Base-by-base conservation (phyloP, 2,329 filamentous ascomycete genomes). In the Diaporthe destruens region DNA sequence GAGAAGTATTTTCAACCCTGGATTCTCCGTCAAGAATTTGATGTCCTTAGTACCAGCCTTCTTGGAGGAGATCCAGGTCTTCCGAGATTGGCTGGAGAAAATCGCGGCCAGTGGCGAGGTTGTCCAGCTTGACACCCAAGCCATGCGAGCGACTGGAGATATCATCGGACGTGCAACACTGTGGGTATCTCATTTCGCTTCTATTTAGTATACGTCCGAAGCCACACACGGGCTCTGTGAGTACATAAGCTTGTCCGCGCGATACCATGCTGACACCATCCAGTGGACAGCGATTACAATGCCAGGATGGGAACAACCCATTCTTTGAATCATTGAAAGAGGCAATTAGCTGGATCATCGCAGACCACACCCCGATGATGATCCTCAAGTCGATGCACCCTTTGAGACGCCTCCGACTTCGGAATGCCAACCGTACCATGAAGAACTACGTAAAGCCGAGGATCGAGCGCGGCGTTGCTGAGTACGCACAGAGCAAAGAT, bases 1-100 rank as follows among this genome's bases (percentile, higher is more conserved):
- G 75, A 76, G 82, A 65, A 75, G 74, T 49, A 75, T 81, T 44
- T 84, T 84, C 77, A 83, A 83, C 74, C 80, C 80, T 4, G 82
- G 82, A 7, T 84, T 84, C 74, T 80, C 80, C 0, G 75, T 77
- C 12, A 80, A 77, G 69, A 82, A 84, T 71, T 68, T 84, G 39
- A 77, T 81, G 57, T 78, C 79, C 0, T 72, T 84, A 29, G 76
- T 81, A 1, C 81, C 81, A 2, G 75, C 14, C 66, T 77, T 53
- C 51, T 63, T 74, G 18, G 72, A 74, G 20, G 72, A 74, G 44
- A 74, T 74, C 23, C 57, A 72, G 53, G 65, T 74, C 32, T 68
- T 74, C 34, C 68, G 71, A 53, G 70, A 72, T 4, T 57, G 57
- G 34, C 36, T 72, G 12, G 32, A 36, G 14, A 39, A 59, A 32